Evolutionary conservation across 2,329 filamentous ascomycete species (phyloP).

Genomic region (Aspergillus uvarum): DNA sequence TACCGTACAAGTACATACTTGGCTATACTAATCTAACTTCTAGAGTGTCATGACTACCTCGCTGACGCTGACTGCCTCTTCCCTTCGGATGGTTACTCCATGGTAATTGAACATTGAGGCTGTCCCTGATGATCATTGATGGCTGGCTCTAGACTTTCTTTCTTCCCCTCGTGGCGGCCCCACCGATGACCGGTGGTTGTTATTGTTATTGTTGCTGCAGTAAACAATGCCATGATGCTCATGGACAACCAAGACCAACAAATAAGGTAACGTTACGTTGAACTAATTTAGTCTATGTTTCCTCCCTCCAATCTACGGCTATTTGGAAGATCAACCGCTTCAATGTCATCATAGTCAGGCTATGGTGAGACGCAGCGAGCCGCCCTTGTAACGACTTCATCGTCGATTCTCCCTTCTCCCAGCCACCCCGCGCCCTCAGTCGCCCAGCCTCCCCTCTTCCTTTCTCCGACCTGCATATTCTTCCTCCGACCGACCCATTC

Average conservation of each 20-base stretch:
- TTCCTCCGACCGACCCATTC: neutral
- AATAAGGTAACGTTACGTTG: no score
- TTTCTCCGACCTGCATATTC: constrained; percentile 12
- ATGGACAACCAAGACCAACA: neutral
- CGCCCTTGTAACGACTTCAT: no score
- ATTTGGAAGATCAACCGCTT: neutral
- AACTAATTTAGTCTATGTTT: no score
- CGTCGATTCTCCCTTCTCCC: constrained; percentile 26
- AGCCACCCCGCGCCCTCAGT: constrained; percentile 33
- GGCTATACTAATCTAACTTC: no score
- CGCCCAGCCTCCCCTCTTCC: constrained; percentile 33
- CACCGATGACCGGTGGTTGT: neutral
- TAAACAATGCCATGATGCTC: neutral
- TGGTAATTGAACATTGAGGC: no score
- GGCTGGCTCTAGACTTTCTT: neutral
- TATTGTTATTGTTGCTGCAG: no score
- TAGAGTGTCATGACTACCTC: no score
- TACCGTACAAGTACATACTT: no score
- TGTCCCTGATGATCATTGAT: neutral
- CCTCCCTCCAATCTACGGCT: neutral
- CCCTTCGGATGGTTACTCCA: no score
- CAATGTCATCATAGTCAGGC: neutral
- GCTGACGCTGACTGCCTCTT: no score
- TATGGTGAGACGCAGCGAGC: neutral
- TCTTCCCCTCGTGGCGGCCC: neutral